Conservation (phyloP, 352 stramenopile species). For the Blastocystis sp. region DNA sequence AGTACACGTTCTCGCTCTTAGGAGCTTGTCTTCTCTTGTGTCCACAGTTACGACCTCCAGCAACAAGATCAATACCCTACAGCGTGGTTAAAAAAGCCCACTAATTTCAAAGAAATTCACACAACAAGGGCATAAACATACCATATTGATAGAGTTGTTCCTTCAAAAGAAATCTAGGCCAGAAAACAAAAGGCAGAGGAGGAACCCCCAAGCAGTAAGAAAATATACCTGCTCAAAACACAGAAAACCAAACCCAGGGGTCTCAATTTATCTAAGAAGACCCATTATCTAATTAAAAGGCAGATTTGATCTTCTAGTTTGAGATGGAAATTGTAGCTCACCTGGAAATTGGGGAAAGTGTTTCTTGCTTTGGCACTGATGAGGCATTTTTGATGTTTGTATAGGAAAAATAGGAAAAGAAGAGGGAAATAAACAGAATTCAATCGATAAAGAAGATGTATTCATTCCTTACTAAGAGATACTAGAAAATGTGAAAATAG, state of each 20-base stretch:
- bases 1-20: conserved; percentile 37
- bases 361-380: neutral
- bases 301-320: neutral
- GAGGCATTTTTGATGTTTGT: neutral
- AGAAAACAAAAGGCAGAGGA: neutral
- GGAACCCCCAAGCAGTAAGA: neutral
- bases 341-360: neutral
- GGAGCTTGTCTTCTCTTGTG: conserved; percentile 37
- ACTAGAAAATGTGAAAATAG: too few species aligned
- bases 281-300: neutral
- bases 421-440: too few species aligned
- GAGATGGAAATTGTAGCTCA: neutral
- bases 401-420: too few species aligned
- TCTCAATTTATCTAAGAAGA: neutral
- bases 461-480: too few species aligned
- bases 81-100: neutral
- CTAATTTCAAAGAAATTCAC: neutral
- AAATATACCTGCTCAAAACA: neutral
- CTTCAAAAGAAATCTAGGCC: conserved; percentile 33
- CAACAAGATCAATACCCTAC: conserved; percentile 60
- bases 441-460: too few species aligned
- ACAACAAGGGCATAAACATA: neutral
- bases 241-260: neutral
- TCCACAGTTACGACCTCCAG: conserved; percentile 58
- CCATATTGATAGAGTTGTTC: neutral